Evolutionary conservation across 495 filamentous ascomycete genomes (phyloP).

Genomic region (Aspergillus olivimuriae): DNA sequence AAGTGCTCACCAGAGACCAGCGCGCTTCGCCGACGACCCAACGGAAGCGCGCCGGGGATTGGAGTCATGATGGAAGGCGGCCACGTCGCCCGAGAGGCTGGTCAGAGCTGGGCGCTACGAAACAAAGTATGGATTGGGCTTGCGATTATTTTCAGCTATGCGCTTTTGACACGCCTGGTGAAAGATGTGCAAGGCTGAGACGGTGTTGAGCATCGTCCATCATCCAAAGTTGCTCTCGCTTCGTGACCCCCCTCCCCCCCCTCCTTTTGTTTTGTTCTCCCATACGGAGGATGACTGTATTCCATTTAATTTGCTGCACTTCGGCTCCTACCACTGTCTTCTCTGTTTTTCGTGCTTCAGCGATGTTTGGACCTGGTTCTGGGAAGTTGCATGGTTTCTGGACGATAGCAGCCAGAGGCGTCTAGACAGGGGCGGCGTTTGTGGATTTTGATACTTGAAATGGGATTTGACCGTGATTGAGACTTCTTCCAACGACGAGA

Average conservation of each 20-base stretch:
- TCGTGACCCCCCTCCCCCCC: conserved; percentile 14
- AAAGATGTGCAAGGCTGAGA: conserved; percentile 46
- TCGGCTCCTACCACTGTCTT: not conserved
- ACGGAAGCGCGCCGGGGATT: conserved; percentile 60
- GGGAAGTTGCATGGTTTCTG: conserved; percentile 5
- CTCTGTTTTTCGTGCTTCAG: conserved; percentile 1
- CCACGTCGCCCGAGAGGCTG: conserved; percentile 65
- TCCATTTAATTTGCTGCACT: too few relatives aligned
- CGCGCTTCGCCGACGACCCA: conserved; percentile 58
- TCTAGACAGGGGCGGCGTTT: conserved; percentile 16
- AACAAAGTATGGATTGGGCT: conserved; percentile 69
- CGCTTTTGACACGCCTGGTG: conserved; percentile 67
- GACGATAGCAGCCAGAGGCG: conserved; percentile 5
- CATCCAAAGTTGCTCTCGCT: conserved; percentile 11
- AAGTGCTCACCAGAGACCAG: conserved; percentile 58
- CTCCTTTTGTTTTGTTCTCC: conserved; percentile 13
- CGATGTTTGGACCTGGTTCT: not conserved
- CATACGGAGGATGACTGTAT: not conserved
- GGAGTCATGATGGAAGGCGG: conserved; percentile 77
- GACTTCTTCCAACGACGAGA: too few relatives aligned
- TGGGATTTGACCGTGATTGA: too few relatives aligned
- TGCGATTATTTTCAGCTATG: conserved; percentile 66
- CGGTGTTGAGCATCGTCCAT: too few relatives aligned
- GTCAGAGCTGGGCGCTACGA: conserved; percentile 70
- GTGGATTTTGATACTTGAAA: not conserved